Percentiles rank a stretch among this genome's conserved stretches.
phyloP scores from a whole-genome alignment of 176 grass and related monocot species.

The Rhynchospora pubera region DNA sequence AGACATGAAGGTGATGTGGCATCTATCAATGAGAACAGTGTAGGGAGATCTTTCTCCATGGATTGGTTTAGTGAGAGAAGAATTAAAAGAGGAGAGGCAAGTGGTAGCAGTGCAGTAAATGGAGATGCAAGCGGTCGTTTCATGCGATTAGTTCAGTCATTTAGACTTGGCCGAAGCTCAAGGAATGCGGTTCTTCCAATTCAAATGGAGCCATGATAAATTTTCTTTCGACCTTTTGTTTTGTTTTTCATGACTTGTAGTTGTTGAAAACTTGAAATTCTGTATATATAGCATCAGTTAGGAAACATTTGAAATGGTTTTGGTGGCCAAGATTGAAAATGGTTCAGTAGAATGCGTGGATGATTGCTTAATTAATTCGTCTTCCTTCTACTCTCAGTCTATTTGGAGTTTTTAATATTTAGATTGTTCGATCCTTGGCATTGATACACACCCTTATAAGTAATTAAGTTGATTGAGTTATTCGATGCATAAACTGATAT shows the following conservation, averaged over 20 bases:
- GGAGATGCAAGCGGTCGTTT: constrained; percentile 60
- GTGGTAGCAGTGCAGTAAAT: not conserved
- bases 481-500: not conserved
- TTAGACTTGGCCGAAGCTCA: constrained; percentile 81
- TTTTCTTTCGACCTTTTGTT: not conserved
- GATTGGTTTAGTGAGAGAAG: constrained; percentile 43
- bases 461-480: no score
- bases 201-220: constrained; percentile 53
- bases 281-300: constrained; percentile 17
- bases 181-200: constrained; percentile 72
- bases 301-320: constrained; percentile 4
- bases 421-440: no score
- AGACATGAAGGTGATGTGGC: not conserved
- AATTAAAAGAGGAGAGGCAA: constrained; percentile 6
- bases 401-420: no score
- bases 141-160: constrained; percentile 66
- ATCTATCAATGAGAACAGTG: constrained; percentile 20
- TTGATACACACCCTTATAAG: no score
- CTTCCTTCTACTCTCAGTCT: not conserved
- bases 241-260: not conserved
- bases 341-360: not conserved
- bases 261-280: not conserved
- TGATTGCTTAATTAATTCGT: not conserved
- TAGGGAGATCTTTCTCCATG: constrained; percentile 83
- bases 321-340: not conserved